Conservation (phyloP, 1,284 basidiomycete species). For the Vanrija pseudolonga region DNA sequence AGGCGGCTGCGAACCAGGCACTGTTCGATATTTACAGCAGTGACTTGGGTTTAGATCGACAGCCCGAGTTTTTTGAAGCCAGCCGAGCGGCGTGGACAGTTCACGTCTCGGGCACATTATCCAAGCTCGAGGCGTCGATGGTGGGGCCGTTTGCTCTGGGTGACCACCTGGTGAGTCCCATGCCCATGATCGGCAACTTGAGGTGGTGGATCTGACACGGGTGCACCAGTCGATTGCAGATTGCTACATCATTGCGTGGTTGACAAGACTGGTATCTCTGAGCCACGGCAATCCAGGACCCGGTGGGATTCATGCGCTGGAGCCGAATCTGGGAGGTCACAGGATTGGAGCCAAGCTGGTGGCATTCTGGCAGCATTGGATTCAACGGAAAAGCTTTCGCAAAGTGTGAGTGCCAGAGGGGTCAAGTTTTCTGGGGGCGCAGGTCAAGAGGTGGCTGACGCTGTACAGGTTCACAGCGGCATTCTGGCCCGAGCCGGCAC, state of each 20-base stretch:
- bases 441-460: no score
- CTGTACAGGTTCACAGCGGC: no score
- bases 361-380: conserved; percentile 63
- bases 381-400: conserved; percentile 64
- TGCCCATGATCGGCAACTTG: neutral
- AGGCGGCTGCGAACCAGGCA: conserved; percentile 41
- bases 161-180: conserved; percentile 50
- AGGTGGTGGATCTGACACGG: neutral
- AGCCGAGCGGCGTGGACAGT: conserved; percentile 52
- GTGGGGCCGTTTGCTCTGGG: conserved; percentile 70
- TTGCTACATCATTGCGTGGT: conserved; percentile 73
- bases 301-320: conserved; percentile 44
- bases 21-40: conserved; percentile 47
- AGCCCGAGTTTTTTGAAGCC: conserved; percentile 45
- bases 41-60: conserved; percentile 26
- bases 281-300: conserved; percentile 56
- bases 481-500: no score
- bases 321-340: conserved; percentile 31
- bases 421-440: no score
- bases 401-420: conserved; percentile 53
- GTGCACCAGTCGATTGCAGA: conserved; percentile 67
- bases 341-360: conserved; percentile 41
- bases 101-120: conserved; percentile 53
- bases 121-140: conserved; percentile 58
- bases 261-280: conserved; percentile 61